Evolutionary conservation across 139 green algal species (phyloP), one percentile per base, ranked within the genome.

Genomic region (Coelastrella sp.): DNA sequence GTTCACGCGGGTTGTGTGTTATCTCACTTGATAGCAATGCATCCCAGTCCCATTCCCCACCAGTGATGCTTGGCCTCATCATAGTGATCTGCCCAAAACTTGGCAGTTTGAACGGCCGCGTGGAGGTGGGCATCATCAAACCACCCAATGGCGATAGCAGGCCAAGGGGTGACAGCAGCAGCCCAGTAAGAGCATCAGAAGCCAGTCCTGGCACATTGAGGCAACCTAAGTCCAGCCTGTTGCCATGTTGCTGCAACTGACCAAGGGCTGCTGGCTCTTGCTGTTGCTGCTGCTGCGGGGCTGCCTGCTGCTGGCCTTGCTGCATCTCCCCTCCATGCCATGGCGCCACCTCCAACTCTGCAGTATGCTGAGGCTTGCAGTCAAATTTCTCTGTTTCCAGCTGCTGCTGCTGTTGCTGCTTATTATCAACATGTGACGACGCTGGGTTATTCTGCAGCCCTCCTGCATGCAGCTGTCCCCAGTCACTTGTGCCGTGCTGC

Each of bases 11-110:
- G 7, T 54, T 77, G 32, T 79, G 64, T 22, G 61, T 65, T 19
- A 47, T 58, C 5, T 85, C 57, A 19, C 6, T 47, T 11, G 56
- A 71, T 13, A 87, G 61, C 47, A 84, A 10, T 14, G 61, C 81
- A 4, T 87, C 81, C 81, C 81, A 87, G 10, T 87, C 81, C 61
- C 61, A 87, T 16, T 87, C 81, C 16, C 14, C 8, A 4, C 23
- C 81, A n/a, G n/a, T 65, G 23, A 87, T 32, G 61, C 81, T 87
- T 10, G 81, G 59, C 19, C 81, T 66, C 22, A 76, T 66, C 81
- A 87, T 19, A 61, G 13, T 79, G 32, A 87, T 87, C 82, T 87
- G 82, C 23, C 82, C 82, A 79, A 79, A 87, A n/a, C 82, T 87
- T 19, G 81, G 81, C 61, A 87, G 61, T 13, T 61, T 73, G 4